phyloP scores from a whole-genome alignment of 2,329 filamentous ascomycete species.

The Penicillium sp. region DNA sequence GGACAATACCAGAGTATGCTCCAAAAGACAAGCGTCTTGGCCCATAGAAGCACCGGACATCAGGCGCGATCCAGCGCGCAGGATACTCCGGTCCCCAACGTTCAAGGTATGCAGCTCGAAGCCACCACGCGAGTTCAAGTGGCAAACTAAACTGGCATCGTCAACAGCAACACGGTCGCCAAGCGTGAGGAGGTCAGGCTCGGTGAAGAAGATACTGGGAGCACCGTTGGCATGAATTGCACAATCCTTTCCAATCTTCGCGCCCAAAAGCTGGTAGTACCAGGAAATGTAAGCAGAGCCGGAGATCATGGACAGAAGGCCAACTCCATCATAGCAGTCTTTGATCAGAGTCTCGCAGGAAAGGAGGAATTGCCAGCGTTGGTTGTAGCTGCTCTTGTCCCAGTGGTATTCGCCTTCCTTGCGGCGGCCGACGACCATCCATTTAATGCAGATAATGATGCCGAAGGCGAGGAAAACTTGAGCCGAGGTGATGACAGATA shows the following conservation, averaged over 20 bases:
- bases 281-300: slow-evolving; percentile 53
- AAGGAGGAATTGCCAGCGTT: slow-evolving; percentile 58
- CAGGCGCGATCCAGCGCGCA: slow-evolving; percentile 53
- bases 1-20: slow-evolving; percentile 58
- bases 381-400: slow-evolving; percentile 57
- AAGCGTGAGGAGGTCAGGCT: slow-evolving; percentile 55
- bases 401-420: slow-evolving; percentile 56
- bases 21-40: slow-evolving; percentile 53
- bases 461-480: slow-evolving; percentile 47
- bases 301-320: slow-evolving; percentile 54
- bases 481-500: slow-evolving; percentile 38
- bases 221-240: slow-evolving; percentile 55
- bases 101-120: slow-evolving; percentile 54
- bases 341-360: slow-evolving; percentile 52
- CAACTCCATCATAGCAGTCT: slow-evolving; percentile 51
- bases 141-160: slow-evolving; percentile 56
- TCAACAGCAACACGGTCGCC: slow-evolving; percentile 56
- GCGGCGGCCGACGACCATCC: slow-evolving; percentile 52
- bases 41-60: slow-evolving; percentile 55
- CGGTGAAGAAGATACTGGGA: slow-evolving; percentile 56
- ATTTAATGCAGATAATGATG: slow-evolving; percentile 51
- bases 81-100: slow-evolving; percentile 53
- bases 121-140: slow-evolving; percentile 57
- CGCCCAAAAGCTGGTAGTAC: slow-evolving; percentile 56
- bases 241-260: slow-evolving; percentile 55